Conservation (phyloP, 1,284 basidiomycete species). For the Takashimella koratensis region DNA sequence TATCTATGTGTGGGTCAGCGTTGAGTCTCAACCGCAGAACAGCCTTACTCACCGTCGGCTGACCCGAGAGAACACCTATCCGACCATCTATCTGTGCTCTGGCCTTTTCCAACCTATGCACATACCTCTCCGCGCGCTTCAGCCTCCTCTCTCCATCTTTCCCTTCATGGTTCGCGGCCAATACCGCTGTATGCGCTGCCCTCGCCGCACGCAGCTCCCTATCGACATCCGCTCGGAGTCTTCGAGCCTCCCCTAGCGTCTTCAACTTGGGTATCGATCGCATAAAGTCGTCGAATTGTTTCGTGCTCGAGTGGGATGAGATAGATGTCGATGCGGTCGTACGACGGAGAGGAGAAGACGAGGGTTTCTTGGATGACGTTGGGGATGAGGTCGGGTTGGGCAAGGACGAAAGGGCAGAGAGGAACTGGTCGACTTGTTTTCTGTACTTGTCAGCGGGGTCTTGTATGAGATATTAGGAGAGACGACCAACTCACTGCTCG, state of each 20-base stretch:
- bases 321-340: slow-evolving; percentile 22
- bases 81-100: slow-evolving; percentile 79
- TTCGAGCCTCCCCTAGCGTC: slow-evolving; percentile 77
- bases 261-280: slow-evolving; percentile 75
- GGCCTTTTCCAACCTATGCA: slow-evolving; percentile 82
- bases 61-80: slow-evolving; percentile 70
- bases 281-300: slow-evolving; percentile 84
- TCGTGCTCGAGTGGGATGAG: slow-evolving; percentile 45
- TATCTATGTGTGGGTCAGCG: neutral
- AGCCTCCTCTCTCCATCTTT: slow-evolving; percentile 5
- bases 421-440: slow-evolving; percentile 54
- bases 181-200: slow-evolving; percentile 32
- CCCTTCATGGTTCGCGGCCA: slow-evolving; percentile 5
- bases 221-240: slow-evolving; percentile 85
- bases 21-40: neutral
- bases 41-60: neutral
- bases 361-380: slow-evolving; percentile 4
- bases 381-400: slow-evolving; percentile 24
- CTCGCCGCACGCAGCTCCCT: slow-evolving; percentile 79
- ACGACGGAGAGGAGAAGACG: slow-evolving; percentile 6
- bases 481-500: slow-evolving; percentile 27
- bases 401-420: slow-evolving; percentile 50
- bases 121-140: slow-evolving; percentile 61
- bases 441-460: slow-evolving; percentile 14
- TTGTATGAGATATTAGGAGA: no score